Evolutionary conservation across 768 basidiomycete species (phyloP), one percentile per base, ranked within the genome.

Genomic region (Dioszegia hungarica): DNA sequence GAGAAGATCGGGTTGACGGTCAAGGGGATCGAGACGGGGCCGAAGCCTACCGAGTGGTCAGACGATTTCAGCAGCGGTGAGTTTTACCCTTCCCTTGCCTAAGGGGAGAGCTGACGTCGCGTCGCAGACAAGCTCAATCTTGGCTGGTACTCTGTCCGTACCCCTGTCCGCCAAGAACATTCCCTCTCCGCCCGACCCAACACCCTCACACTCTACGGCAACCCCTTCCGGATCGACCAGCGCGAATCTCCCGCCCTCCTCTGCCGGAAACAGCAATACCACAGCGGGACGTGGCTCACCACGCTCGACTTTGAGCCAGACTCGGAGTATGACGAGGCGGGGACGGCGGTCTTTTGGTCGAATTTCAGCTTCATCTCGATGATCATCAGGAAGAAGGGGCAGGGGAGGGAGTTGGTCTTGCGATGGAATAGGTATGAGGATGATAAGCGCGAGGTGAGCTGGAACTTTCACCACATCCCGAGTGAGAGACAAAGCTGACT

Each of bases 81-180:
- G 54, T 28, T 19, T 24, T 6, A 15, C 9, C 9, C 8, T 36
- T 38, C 28, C 51, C n/a, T n/a, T n/a, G n/a, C n/a, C n/a, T n/a
- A n/a, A n/a, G n/a, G n/a, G n/a, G 12, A 17, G 8, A 20, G 17
- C 27, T 37, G 29, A 25, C n/a, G 10, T 28, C 33, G 14, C 22
- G 12, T 22, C 4, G 2, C 39, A 59, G 57, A 59, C 44, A 51
- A 37, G 36, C 28, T 55, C 27, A 28, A 17, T 24, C 20, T 25
- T 9, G 61, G 63, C 1, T 68, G 66, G 66, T 68, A 68, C 40
- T 47, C 53, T 28, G 31, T 64, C n/a, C 57, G 66, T 29, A 65
- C 63, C 0, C 66, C 66, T 15, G 38, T 55, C 22, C 41, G 45
- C 6, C 41, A 53, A 34, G 52, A 47, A 19, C 36, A 55, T 20